Base-by-base conservation (phyloP, 2,329 filamentous ascomycete species). In the Fusarium sp. region DNA sequence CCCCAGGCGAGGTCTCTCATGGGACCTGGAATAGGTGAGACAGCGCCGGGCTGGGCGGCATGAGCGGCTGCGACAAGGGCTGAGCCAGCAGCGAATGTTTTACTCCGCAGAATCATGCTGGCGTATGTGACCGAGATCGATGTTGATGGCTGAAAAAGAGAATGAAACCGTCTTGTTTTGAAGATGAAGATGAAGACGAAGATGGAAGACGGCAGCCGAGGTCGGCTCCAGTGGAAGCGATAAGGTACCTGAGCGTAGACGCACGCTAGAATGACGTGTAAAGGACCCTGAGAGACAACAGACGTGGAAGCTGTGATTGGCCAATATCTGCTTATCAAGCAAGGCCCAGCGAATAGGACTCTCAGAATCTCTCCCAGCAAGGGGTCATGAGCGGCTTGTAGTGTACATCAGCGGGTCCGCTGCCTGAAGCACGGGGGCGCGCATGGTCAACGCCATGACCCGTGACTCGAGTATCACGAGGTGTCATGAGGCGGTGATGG, bases 1-100 rank as follows among this genome's bases (percentile, higher is more conserved):
- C 91, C 93, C 92, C 93, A 97, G 69, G 87, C 84, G 49, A 99
- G 82, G 66, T 92, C 84, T 70, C 94, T 88, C 77, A 98, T 85
- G 41, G 93, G 93, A 51, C 90, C 92, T 53, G 87, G 83, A 57
- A 94, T 83, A 8, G 95, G 92, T 36, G 84, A 77, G n/a, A 88
- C 88, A 49, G 94, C 92, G 53, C 86, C 87, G 9, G 94, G 94
- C 75, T 99, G 95, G 56, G 88, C 83, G 17, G 79, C 80, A 44
- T 76, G 72, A 29, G 73, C 77, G 49, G 75, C 71, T 44, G 72
- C 72, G 49, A 76, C 72, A 52, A 80, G 57, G 36, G 72, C 70
- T 33, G 70, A 66, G 49, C 66, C 59, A 44, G 70, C 61, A 47
- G 70, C 45, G 6, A 65, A 10, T 33, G 71, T 29, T 27, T 63